These are phyloP conservation scores for Lycium barbarum DNA, from an alignment of 257 asterid species.

Conservation along the genomic window DNA sequence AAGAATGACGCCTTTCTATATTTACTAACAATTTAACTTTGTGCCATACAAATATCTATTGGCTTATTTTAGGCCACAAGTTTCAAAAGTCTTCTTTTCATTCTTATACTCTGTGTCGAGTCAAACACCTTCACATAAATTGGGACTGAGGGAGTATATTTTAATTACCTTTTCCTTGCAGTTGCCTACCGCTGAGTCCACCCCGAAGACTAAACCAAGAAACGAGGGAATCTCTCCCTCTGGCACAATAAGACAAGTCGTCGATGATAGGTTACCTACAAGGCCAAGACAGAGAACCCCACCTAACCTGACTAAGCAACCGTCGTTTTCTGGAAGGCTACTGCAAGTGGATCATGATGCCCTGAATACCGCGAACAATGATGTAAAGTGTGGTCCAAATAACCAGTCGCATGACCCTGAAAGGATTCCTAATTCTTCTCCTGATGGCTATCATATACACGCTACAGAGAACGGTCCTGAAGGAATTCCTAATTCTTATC, in stretches of 20 bases:
- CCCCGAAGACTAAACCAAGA: conserved; percentile 72
- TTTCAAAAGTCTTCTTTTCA: too few relatives aligned
- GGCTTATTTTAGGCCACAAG: too few relatives aligned
- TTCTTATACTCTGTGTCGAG: too few relatives aligned
- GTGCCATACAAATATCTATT: too few relatives aligned
- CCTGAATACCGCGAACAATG: conserved; percentile 44
- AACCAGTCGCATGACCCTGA: conserved; percentile 46
- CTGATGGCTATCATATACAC: conserved; percentile 39
- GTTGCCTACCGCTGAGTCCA: conserved; percentile 65
- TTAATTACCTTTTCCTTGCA: conserved; percentile 41
- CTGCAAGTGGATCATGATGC: conserved; percentile 52
- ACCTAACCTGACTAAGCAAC: conserved; percentile 55
- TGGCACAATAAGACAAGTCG: conserved; percentile 51
- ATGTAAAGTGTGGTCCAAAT: conserved; percentile 35
- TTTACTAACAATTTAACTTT: too few relatives aligned
- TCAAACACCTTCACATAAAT: too few relatives aligned
- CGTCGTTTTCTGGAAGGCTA: conserved; percentile 62
- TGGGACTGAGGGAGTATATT: neutral
- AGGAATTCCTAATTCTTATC: conserved; percentile 40
- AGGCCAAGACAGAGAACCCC: conserved; percentile 69
- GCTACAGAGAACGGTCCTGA: conserved; percentile 47
- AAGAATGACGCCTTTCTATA: too few relatives aligned
- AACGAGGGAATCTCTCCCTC: conserved; percentile 66
- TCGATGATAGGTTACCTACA: conserved; percentile 58
- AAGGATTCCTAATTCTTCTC: conserved; percentile 38